Base-by-base conservation (phyloP, 768 basidiomycete species). In the Collybia sordida region DNA sequence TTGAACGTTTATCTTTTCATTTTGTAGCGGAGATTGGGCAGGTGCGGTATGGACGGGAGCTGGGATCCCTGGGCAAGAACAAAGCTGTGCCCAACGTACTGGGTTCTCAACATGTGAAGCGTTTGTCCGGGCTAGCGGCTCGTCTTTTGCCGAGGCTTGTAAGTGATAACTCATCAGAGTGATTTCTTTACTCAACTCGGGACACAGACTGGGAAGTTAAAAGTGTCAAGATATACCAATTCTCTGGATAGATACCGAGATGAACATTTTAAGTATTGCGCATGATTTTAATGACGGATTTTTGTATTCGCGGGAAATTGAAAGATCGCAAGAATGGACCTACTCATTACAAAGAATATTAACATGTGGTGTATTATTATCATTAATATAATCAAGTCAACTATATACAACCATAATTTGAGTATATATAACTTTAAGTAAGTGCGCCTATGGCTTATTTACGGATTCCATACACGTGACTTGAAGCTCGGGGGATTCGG, bases 21-120 rank as follows among this genome's bases (percentile, higher is more conserved):
- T 42, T 54, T 56, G n/a, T 37, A 87, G 90, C 59, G 93, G 93
- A 51, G 90, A 95, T 57, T 98, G 93, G 94, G 93, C 93, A 9
- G 82, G 85, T 42, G 72, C 71, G 40, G 86, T 82, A n/a, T 98
- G 94, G 94, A 71, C 68, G 42, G 53, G 59, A 19, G 68, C 85
- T 43, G 90, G 90, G 24, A 78, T 86, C 46, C 90, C 89, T 15
- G 93, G 93, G 45, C 93, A 95, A 70, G 82, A 82, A 15, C 80
- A 88, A 64, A 93, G 88, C 65, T 98, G 94, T 60, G 90, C 90
- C 14, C 72, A 83, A 57, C 77, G 80, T 57, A 98, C 94, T 12
- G 93, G 92, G 35, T 85, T 83, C 65, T 72, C 86, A 21, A 89
- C 86, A 4, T 98, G 94, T 57, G 77, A 84, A 45, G 81, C 82